Conservation (phyloP, 352 stramenopile genomes). For the Lagenidium sp. region DNA sequence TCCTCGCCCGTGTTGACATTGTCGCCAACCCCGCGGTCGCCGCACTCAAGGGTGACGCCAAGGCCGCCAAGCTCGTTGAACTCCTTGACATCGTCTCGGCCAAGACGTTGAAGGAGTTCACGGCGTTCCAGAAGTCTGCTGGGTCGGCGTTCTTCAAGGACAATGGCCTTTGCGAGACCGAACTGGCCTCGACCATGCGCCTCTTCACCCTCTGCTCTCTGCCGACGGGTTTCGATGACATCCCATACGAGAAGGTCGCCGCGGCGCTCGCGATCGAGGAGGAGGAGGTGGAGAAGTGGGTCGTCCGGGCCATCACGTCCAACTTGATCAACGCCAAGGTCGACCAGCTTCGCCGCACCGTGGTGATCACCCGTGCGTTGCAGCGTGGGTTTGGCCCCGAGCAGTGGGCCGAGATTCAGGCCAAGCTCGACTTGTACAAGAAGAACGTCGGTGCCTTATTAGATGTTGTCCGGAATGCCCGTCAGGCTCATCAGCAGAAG, state of each 20-base stretch:
- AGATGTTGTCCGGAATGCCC: constrained; percentile 67
- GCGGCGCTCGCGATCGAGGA: constrained; percentile 72
- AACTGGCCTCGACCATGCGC: constrained; percentile 82
- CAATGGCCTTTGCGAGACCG: constrained; percentile 42
- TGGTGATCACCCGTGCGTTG: constrained; percentile 77
- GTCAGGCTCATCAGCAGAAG: constrained; percentile 56
- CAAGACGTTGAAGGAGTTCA: constrained; percentile 88
- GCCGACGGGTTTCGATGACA: constrained; percentile 87
- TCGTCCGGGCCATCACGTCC: constrained; percentile 89
- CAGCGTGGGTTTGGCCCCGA: constrained; percentile 78
- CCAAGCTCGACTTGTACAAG: constrained; percentile 89
- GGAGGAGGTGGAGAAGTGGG: constrained; percentile 90
- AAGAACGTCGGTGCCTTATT: constrained; percentile 89
- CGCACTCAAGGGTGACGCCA: constrained; percentile 43
- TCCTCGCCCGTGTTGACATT: constrained; percentile 85
- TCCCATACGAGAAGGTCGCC: constrained; percentile 85
- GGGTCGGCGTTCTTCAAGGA: constrained; percentile 51
- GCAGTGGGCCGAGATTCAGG: constrained; percentile 88
- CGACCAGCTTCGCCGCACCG: constrained; percentile 88
- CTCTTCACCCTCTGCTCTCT: constrained; percentile 90
- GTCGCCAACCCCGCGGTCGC: constrained; percentile 73
- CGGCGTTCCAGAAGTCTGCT: constrained; percentile 64
- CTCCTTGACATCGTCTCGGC: constrained; percentile 91
- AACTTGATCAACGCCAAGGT: constrained; percentile 92
- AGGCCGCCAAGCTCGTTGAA: constrained; percentile 48